These are phyloP conservation scores for Kwoniella pini DNA, from an alignment of 768 basidiomycete genomes.

Conservation along the genomic window DNA sequence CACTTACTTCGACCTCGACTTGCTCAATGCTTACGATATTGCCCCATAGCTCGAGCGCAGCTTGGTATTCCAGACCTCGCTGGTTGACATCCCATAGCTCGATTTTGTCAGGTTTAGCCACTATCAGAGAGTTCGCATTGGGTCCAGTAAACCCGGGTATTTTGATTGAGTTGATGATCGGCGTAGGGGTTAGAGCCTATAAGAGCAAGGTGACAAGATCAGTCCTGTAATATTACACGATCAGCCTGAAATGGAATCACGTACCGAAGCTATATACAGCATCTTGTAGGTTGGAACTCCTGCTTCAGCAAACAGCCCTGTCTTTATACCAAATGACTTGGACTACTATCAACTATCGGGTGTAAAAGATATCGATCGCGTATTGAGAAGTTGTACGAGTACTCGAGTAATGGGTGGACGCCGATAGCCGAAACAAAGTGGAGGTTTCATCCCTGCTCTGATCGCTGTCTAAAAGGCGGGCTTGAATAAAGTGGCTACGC, in stretches of 20 bases:
- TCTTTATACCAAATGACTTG: too few relatives aligned
- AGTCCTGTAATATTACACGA: too few relatives aligned
- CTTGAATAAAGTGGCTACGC: too few relatives aligned
- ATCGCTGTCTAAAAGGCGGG: too few relatives aligned
- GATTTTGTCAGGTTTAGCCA: constrained; percentile 48
- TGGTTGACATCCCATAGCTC: constrained; percentile 44
- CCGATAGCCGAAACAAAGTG: constrained; percentile 5
- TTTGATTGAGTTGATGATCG: constrained; percentile 39
- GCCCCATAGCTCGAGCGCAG: constrained; percentile 50
- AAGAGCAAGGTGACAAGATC: not conserved
- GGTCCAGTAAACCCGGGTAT: constrained; percentile 28
- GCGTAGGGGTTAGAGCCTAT: constrained; percentile 50
- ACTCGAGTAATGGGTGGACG: not conserved
- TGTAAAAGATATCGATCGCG: constrained; percentile 4
- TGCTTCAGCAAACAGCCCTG: too few relatives aligned
- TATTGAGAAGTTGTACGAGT: not conserved
- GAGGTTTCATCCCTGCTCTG: too few relatives aligned
- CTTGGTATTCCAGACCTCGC: constrained; percentile 32
- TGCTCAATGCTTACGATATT: constrained; percentile 44
- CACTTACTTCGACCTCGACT: constrained; percentile 38
- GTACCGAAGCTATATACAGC: constrained; percentile 50
- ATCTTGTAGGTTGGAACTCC: constrained; percentile 21
- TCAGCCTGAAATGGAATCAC: too few relatives aligned
- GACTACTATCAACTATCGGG: too few relatives aligned
- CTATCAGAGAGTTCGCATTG: constrained; percentile 34